These are phyloP conservation scores for Puccinia novopanici DNA, from an alignment of 1,284 basidiomycete genomes.

Conservation along the genomic window DNA sequence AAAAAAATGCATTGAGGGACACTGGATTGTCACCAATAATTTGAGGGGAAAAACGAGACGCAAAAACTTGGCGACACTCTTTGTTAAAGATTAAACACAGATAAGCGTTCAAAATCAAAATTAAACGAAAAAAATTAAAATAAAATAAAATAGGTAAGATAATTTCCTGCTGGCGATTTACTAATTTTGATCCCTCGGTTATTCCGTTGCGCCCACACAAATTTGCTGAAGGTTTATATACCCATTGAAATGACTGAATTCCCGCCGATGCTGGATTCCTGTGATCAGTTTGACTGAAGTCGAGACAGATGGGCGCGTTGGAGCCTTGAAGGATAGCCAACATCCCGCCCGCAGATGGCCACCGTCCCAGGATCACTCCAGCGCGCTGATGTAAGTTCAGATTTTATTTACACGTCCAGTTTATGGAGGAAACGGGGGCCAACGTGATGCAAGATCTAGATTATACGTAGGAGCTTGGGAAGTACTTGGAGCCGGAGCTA, in stretches of 20 bases:
- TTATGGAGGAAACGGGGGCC: background rate
- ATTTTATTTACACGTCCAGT: background rate
- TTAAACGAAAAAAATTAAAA: background rate
- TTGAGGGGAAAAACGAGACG: background rate
- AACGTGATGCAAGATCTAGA: background rate
- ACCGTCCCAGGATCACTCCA: too few relatives aligned
- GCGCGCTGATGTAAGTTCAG: background rate
- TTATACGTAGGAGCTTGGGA: constrained; percentile 6
- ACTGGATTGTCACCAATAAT: background rate
- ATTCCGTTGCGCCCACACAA: too few relatives aligned
- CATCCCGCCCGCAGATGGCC: too few relatives aligned
- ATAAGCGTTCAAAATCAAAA: background rate
- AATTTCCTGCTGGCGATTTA: too few relatives aligned
- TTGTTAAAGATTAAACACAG: too few relatives aligned
- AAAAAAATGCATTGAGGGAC: background rate
- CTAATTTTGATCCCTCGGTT: too few relatives aligned
- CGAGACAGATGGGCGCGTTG: too few relatives aligned
- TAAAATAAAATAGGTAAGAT: too few relatives aligned
- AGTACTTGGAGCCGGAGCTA: background rate
- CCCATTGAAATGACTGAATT: too few relatives aligned
- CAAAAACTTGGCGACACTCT: background rate
- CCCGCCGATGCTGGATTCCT: too few relatives aligned
- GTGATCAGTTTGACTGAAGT: too few relatives aligned
- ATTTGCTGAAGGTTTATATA: background rate
- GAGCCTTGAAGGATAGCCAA: too few relatives aligned